Conservation (phyloP, 495 filamentous ascomycete species). For the Penicillium waksmanii region DNA sequence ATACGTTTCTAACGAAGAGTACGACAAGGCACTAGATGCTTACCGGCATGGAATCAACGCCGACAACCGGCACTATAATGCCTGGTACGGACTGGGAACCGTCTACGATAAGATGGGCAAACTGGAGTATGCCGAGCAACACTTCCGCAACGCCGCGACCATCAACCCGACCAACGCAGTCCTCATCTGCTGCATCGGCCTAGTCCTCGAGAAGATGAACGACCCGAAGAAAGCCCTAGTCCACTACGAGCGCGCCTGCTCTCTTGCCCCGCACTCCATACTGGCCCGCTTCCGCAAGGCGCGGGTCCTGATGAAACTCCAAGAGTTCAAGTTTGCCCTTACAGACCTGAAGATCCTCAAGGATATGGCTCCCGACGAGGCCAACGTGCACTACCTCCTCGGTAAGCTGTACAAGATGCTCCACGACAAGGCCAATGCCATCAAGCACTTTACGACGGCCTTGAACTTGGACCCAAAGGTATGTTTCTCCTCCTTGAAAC, state of each 20-base stretch:
- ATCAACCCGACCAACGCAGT: slow-evolving; percentile 94
- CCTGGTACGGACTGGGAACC: slow-evolving; percentile 92
- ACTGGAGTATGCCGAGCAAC: slow-evolving; percentile 84
- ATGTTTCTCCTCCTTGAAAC: slow-evolving; percentile 15
- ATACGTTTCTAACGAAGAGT: slow-evolving; percentile 95
- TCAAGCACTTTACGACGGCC: slow-evolving; percentile 91
- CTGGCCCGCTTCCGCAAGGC: slow-evolving; percentile 90
- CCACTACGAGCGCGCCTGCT: slow-evolving; percentile 78
- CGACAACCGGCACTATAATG: slow-evolving; percentile 91
- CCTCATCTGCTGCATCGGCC: slow-evolving; percentile 86
- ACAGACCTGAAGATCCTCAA: slow-evolving; percentile 80
- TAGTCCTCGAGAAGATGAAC: slow-evolving; percentile 83
- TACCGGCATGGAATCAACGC: slow-evolving; percentile 83
- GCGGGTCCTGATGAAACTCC: slow-evolving; percentile 79
- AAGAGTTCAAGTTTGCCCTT: slow-evolving; percentile 69
- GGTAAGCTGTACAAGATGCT: slow-evolving; percentile 84
- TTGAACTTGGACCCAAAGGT: slow-evolving; percentile 97
- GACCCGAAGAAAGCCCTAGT: slow-evolving; percentile 74
- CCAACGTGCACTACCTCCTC: slow-evolving; percentile 91
- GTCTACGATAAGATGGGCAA: slow-evolving; percentile 95
- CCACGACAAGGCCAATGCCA: slow-evolving; percentile 76
- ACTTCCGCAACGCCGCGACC: slow-evolving; percentile 80
- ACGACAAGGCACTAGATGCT: slow-evolving; percentile 85
- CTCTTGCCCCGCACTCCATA: slow-evolving; percentile 77
- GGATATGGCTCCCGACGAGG: slow-evolving; percentile 89